Evolutionary conservation across 306 rosid species (phyloP).

Genomic region (Erythrophleum fordii): DNA sequence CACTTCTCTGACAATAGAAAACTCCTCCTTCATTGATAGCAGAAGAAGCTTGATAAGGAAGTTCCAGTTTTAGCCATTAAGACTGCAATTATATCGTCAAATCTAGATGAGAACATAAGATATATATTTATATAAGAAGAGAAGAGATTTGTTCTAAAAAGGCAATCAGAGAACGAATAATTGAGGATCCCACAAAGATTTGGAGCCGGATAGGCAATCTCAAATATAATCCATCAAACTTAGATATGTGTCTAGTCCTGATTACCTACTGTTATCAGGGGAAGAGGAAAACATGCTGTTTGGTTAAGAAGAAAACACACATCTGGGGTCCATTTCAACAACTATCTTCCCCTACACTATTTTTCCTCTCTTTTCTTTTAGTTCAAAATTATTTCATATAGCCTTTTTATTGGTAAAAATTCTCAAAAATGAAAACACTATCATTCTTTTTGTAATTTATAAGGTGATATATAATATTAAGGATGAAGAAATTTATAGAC

Average conservation of each 20-base stretch:
- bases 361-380: background rate
- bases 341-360: background rate
- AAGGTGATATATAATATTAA: too few species aligned
- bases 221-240: background rate
- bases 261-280: background rate
- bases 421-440: too few species aligned
- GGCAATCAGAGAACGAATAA: background rate
- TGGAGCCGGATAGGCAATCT: background rate
- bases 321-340: background rate
- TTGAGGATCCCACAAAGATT: conserved; percentile 25
- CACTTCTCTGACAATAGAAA: too few species aligned
- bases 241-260: background rate
- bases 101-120: background rate
- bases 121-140: background rate
- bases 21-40: too few species aligned
- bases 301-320: background rate
- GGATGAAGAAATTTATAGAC: too few species aligned
- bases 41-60: background rate
- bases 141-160: background rate
- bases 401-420: too few species aligned
- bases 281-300: background rate
- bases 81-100: background rate
- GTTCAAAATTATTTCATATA: background rate
- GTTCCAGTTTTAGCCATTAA: background rate
- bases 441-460: too few species aligned